Conservation (phyloP, 139 green algal species). For the Marvania coccoides region DNA sequence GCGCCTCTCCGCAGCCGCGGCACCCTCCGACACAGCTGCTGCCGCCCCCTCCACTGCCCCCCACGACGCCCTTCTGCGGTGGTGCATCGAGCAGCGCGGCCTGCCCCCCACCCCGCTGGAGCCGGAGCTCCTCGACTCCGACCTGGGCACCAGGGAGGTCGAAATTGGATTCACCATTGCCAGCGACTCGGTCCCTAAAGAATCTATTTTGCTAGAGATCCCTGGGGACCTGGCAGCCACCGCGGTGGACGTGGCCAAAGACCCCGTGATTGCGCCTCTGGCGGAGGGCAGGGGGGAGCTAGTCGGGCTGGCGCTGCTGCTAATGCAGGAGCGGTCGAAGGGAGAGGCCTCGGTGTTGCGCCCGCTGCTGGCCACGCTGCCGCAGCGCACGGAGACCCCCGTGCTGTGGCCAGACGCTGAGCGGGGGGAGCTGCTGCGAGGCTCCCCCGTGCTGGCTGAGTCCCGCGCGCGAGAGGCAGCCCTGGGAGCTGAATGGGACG, state of each 20-base stretch:
- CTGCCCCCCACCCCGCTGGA: constrained; percentile 8
- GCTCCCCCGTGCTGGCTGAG: constrained; percentile 47
- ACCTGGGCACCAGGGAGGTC: background rate
- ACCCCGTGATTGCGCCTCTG: constrained; percentile 44
- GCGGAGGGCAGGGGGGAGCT: constrained; percentile 67
- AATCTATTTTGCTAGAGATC: constrained; percentile 27
- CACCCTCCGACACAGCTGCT: background rate
- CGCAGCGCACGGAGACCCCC: constrained; percentile 28
- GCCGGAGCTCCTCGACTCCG: background rate
- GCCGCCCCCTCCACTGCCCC: background rate
- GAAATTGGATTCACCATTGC: background rate
- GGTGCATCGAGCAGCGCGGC: constrained; percentile 19
- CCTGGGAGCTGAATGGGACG: constrained; percentile 54
- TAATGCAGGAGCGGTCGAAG: constrained; percentile 64
- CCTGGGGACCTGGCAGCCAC: constrained; percentile 70
- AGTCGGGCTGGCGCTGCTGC: constrained; percentile 75
- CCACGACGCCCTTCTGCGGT: constrained; percentile 11
- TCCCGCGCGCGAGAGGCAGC: constrained; percentile 24
- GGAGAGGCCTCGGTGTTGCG: constrained; percentile 10
- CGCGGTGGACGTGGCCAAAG: constrained; percentile 59
- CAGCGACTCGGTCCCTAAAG: background rate
- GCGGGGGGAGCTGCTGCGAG: constrained; percentile 38
- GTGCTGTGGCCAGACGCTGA: constrained; percentile 50
- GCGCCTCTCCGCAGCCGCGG: too few species aligned
- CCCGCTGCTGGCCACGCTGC: constrained; percentile 27